Percentiles rank a stretch among this genome's conserved stretches.
These are phyloP conservation scores for Saccharomycopsis sp. DNA, from an alignment of 805 yeast genomes.

Conservation along the genomic window DNA sequence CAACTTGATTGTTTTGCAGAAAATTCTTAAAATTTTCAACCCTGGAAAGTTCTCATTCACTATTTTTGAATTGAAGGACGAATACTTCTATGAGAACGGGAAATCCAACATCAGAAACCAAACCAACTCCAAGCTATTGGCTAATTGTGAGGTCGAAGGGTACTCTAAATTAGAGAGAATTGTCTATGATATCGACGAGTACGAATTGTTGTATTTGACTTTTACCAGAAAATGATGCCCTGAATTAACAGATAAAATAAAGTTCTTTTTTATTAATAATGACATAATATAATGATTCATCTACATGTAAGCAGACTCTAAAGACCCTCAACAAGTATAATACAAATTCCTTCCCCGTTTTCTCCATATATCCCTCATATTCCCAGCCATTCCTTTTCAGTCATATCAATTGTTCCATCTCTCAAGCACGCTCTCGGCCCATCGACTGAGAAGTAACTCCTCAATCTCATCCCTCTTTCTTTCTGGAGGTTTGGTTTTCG, in stretches of 20 bases:
- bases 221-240: conserved; percentile 37
- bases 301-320: too few species aligned
- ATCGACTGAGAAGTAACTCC: conserved; percentile 40
- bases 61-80: conserved; percentile 36
- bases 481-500: conserved; percentile 10
- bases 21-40: conserved; percentile 56
- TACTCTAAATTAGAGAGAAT: conserved; percentile 63
- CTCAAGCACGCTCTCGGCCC: conserved; percentile 38
- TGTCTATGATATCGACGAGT: conserved; percentile 67
- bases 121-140: conserved; percentile 30
- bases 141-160: conserved; percentile 33
- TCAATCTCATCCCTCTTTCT: conserved; percentile 30
- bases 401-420: conserved; percentile 14
- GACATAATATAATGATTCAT: background rate
- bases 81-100: conserved; percentile 1
- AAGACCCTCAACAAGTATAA: background rate
- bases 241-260: background rate
- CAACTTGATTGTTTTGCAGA: conserved; percentile 49
- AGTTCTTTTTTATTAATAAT: too few species aligned
- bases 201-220: conserved; percentile 64
- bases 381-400: background rate
- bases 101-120: conserved; percentile 24
- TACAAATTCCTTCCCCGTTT: background rate
- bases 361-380: background rate
- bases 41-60: conserved; percentile 73